These are phyloP conservation scores for Arthroderma sp. DNA, from an alignment of 2,329 filamentous ascomycete genomes.

Conservation along the genomic window DNA sequence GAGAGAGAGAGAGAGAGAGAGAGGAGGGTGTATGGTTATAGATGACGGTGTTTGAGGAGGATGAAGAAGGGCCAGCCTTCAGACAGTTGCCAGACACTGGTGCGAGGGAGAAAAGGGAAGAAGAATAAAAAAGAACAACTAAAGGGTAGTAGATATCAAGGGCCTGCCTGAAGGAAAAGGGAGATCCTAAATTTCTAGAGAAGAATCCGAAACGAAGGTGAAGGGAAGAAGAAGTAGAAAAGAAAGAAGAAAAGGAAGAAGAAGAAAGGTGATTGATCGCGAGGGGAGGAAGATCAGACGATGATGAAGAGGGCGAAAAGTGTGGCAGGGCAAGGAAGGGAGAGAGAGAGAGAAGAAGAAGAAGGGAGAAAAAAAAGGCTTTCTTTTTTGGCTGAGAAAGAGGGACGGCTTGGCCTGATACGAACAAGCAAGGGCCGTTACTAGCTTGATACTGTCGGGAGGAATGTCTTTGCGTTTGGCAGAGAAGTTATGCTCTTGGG, in stretches of 20 bases:
- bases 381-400: no score
- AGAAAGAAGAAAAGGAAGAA: background rate
- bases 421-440: no score
- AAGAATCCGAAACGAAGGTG: slow-evolving; percentile 4
- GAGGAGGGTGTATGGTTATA: slow-evolving; percentile 7
- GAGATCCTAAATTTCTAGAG: background rate
- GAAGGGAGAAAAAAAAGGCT: background rate
- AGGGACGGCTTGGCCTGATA: no score
- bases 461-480: no score
- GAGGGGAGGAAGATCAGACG: background rate
- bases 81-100: slow-evolving; percentile 2
- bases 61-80: slow-evolving; percentile 11
- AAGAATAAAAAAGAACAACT: no score
- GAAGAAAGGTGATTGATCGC: slow-evolving; percentile 3
- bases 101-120: slow-evolving; percentile 6
- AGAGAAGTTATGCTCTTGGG: no score
- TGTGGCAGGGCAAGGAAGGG: slow-evolving; percentile 3
- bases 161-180: no score
- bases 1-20: slow-evolving; percentile 8
- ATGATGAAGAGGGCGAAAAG: background rate
- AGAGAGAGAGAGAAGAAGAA: background rate
- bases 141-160: no score
- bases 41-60: slow-evolving; percentile 5
- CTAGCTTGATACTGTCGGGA: no score
- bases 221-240: slow-evolving; percentile 1